Evolutionary conservation across 352 stramenopile species (phyloP).

Genomic region (Aphanomyces cochlioides): DNA sequence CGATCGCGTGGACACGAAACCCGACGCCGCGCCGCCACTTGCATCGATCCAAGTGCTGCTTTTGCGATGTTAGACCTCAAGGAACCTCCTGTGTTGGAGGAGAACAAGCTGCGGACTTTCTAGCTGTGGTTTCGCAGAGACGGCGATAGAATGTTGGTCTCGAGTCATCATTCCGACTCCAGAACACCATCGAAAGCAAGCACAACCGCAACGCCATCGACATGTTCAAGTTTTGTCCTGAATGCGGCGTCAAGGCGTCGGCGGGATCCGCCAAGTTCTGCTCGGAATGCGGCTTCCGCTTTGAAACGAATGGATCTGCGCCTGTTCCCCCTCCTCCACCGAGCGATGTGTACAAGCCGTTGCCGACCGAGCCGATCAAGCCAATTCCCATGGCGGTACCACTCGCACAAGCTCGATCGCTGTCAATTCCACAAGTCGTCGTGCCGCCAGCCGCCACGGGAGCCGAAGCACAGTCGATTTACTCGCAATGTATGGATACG

Average conservation of each 20-base stretch:
- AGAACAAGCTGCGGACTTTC: too few species aligned
- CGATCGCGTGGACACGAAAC: too few species aligned
- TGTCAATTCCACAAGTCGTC: neutral
- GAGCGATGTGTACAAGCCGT: neutral
- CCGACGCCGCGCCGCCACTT: too few species aligned
- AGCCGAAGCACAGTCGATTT: constrained; percentile 47
- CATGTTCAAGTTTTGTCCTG: constrained; percentile 32
- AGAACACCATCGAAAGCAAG: too few species aligned
- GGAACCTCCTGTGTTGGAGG: too few species aligned
- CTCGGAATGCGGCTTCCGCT: constrained; percentile 29
- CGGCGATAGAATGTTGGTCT: too few species aligned
- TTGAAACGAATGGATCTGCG: neutral
- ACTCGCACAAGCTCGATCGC: neutral
- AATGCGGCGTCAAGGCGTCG: constrained; percentile 27
- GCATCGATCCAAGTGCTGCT: too few species aligned
- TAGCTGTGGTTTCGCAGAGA: too few species aligned
- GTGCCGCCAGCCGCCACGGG: constrained; percentile 53
- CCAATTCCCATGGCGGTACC: constrained; percentile 5
- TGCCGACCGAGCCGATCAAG: neutral
- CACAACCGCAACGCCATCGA: too few species aligned
- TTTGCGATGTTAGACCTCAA: too few species aligned
- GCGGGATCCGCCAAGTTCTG: constrained; percentile 27
- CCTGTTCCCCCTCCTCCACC: neutral
- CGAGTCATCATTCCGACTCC: too few species aligned
- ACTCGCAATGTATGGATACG: constrained; percentile 54